Percentiles rank a stretch among this genome's conserved stretches.
Conservation (phyloP, 2,329 filamentous ascomycete genomes). For the Thelonectria blattea region DNA sequence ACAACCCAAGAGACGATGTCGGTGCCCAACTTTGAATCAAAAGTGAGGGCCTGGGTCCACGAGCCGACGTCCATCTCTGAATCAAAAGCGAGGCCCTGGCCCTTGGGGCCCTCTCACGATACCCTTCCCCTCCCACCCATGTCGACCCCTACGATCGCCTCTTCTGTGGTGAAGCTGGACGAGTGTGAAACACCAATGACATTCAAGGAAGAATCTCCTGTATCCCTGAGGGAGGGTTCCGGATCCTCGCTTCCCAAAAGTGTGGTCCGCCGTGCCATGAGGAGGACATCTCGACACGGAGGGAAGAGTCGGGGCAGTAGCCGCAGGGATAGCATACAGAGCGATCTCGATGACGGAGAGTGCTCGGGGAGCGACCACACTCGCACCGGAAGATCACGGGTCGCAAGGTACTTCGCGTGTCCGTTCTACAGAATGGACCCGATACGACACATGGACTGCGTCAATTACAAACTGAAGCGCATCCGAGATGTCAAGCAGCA, state of each 20-base stretch:
- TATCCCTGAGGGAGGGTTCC: neutral
- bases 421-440: conserved; percentile 1
- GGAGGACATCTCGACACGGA: neutral
- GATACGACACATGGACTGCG: neutral
- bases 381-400: neutral
- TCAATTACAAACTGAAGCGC: neutral
- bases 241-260: neutral
- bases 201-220: neutral
- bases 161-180: neutral
- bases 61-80: neutral
- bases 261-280: neutral
- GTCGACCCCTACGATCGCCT: neutral
- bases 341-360: neutral
- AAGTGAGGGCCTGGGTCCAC: neutral
- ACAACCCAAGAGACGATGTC: neutral
- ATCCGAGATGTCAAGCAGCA: conserved; percentile 9
- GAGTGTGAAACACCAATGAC: neutral
- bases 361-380: neutral
- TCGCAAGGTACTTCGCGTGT: neutral
- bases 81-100: neutral
- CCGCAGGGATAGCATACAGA: neutral
- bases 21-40: neutral
- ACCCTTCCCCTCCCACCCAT: neutral
- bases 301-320: neutral
- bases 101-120: neutral